Conservation (phyloP, 2,329 filamentous ascomycete species). For the Pseudocercospora eumusae region DNA sequence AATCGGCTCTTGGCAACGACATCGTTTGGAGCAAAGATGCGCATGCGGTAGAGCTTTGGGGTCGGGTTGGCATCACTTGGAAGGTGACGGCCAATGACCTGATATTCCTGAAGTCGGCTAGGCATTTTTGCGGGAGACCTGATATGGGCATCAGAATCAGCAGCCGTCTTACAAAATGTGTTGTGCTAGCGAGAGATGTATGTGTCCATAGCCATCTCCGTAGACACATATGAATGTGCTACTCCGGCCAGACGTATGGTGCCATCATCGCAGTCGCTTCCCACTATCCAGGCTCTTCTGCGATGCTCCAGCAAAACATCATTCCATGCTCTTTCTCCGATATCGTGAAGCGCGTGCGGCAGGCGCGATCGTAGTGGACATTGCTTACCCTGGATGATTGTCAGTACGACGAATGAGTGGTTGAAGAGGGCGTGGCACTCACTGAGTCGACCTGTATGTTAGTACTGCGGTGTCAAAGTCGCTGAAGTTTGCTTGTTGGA, state of each 20-base stretch:
- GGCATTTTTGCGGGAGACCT: slow-evolving; percentile 12
- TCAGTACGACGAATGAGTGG: neutral
- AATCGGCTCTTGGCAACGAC: slow-evolving; percentile 99
- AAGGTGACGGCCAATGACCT: slow-evolving; percentile 99
- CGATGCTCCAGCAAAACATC: slow-evolving; percentile 1
- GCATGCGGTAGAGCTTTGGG: slow-evolving; percentile 99
- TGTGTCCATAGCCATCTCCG: slow-evolving; percentile 1
- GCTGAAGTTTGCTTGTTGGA: neutral
- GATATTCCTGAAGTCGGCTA: slow-evolving; percentile 91
- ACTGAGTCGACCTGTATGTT: slow-evolving; percentile 10
- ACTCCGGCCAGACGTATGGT: slow-evolving; percentile 3
- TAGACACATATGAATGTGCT: neutral
- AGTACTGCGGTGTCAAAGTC: slow-evolving; percentile 1
- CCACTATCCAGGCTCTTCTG: neutral
- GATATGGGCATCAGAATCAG: slow-evolving; percentile 40
- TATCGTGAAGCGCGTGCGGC: neutral
- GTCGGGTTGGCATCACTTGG: slow-evolving; percentile 95
- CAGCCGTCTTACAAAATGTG: slow-evolving; percentile 38
- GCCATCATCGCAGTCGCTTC: slow-evolving; percentile 13
- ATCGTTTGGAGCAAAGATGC: slow-evolving; percentile 96
- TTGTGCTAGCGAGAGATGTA: slow-evolving; percentile 11
- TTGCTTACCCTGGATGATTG: slow-evolving; percentile 2
- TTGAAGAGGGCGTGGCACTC: neutral
- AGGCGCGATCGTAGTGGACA: neutral
- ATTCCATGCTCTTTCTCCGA: slow-evolving; percentile 11